Conservation (phyloP, 495 filamentous ascomycete species). For the Trichoderma orchidacearum region DNA sequence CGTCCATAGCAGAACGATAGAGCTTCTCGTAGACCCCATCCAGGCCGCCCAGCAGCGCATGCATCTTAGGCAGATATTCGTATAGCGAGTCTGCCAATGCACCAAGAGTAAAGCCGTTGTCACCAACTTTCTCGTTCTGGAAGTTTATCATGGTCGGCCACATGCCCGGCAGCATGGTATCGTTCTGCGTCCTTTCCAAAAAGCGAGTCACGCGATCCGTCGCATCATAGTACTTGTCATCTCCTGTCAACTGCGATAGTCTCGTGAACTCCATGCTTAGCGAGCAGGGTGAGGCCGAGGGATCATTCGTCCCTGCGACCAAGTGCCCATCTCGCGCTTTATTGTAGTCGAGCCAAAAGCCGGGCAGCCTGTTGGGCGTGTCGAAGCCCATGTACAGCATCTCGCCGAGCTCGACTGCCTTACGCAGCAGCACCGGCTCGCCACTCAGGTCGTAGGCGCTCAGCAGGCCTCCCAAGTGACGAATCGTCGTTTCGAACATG, state of each 20-base stretch:
- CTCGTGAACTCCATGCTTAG: conserved; percentile 74
- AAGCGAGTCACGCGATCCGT: conserved; percentile 61
- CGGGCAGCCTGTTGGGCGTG: conserved; percentile 79
- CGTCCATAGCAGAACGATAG: conserved; percentile 43
- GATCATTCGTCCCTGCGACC: conserved; percentile 32
- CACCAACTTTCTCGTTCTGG: conserved; percentile 9
- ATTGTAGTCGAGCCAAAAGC: conserved; percentile 50
- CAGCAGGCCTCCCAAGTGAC: conserved; percentile 63
- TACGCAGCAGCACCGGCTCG: conserved; percentile 45
- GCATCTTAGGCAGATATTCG: conserved; percentile 76
- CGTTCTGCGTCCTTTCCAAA: conserved; percentile 50
- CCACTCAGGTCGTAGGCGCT: conserved; percentile 67
- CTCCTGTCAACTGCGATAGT: conserved; percentile 64
- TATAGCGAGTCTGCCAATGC: conserved; percentile 75
- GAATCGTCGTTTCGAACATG: conserved; percentile 62
- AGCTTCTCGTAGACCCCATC: conserved; percentile 24
- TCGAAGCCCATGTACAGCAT: conserved; percentile 74
- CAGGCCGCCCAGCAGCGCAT: conserved; percentile 26
- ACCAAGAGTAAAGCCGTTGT: conserved; percentile 52
- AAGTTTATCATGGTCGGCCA: conserved; percentile 23
- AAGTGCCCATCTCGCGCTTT: conserved; percentile 71
- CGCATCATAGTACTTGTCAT: conserved; percentile 75
- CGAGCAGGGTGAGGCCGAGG: conserved; percentile 63
- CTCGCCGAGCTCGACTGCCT: conserved; percentile 67
- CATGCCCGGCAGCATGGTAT: conserved; percentile 54